Evolutionary conservation across 768 basidiomycete species (phyloP), one percentile per base, ranked within the genome.

Genomic region (Mycena floridula): DNA sequence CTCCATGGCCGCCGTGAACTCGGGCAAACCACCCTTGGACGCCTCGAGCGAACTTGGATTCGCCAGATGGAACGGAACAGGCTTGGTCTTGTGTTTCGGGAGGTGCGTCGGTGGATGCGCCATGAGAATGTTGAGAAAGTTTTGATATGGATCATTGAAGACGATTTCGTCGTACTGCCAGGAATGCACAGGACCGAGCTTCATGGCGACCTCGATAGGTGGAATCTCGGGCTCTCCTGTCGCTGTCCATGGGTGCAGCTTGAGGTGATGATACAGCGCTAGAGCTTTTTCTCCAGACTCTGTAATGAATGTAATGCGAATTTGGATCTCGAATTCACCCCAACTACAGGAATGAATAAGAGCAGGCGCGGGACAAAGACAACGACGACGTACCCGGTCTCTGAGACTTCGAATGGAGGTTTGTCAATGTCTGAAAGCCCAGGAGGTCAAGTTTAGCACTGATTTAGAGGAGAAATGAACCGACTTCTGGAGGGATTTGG

Each of bases 81-180:
- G 82, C 44, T 70, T 77, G 21, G 69, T 67, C 54, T 72, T 82
- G 22, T 45, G 52, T 52, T 76, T 85, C 1, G 89, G 86, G 0
- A 98, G 68, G 3, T 81, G 81, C 0, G 87, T 93, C 0, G 94
- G 92, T 2, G 89, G 82, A 57, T 94, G 78, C n/a, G 73, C 66
- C 0, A 82, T 85, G 42, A 98, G 76, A 40, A 87, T 72, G 53
- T 81, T 79, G 49, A 96, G 76, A 66, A 98, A 93, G 27, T 81
- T 73, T 47, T 88, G 82, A 50, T 85, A 90, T 1, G 96, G 96
- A 54, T 98, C 95, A 57, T 82, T 78, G 66, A 99, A 98, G 42
- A 98, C 90, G 50, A 98, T 77, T 65, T 99, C 96, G 64, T 98
- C 95, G 66, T 98, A 98, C 57, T 98, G 95, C 94, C 95, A 99